Percentiles rank a stretch among this genome's conserved stretches.
phyloP scores from a whole-genome alignment of 345 rosid species.

The Anacardium occidentale region DNA sequence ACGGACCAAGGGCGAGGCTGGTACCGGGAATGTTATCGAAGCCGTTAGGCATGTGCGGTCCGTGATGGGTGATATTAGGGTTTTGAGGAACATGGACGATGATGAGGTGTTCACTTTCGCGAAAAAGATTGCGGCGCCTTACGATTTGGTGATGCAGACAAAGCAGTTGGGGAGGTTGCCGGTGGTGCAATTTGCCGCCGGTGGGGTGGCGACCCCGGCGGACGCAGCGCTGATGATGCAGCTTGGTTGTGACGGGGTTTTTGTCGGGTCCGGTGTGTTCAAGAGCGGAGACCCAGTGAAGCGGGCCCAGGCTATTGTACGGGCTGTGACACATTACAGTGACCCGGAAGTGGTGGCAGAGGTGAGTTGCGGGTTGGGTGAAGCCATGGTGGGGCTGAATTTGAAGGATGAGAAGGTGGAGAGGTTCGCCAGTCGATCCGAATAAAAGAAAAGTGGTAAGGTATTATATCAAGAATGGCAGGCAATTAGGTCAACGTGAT shows the following conservation, averaged over 20 bases:
- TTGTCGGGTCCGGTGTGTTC: conserved; percentile 69
- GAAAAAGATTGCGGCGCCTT: conserved; percentile 64
- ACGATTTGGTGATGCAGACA: conserved; percentile 66
- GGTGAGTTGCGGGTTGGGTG: conserved; percentile 69
- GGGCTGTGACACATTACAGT: conserved; percentile 61
- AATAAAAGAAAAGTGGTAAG: conserved; percentile 27
- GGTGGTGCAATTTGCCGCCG: conserved; percentile 70
- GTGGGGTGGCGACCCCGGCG: conserved; percentile 76
- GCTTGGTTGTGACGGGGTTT: conserved; percentile 69
- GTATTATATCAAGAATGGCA: neutral
- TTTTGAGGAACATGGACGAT: conserved; percentile 65
- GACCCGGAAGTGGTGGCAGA: conserved; percentile 62
- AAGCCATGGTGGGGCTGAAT: conserved; percentile 78
- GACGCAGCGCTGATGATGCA: conserved; percentile 85
- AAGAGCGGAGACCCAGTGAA: conserved; percentile 66
- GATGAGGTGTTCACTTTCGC: conserved; percentile 73
- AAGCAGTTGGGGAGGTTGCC: conserved; percentile 71
- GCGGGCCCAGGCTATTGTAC: conserved; percentile 68
- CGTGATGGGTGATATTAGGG: conserved; percentile 69
- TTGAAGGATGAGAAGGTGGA: conserved; percentile 62
- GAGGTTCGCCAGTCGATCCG: conserved; percentile 70
- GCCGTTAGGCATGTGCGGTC: conserved; percentile 82
- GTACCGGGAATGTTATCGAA: conserved; percentile 72
- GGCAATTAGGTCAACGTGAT: too few species aligned
- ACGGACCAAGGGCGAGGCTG: conserved; percentile 83